A percentile compares a stretch with the other conserved stretches of the same genome.
phyloP scores from a whole-genome alignment of 2,329 filamentous ascomycete species.

The Fusarium nelsonii region DNA sequence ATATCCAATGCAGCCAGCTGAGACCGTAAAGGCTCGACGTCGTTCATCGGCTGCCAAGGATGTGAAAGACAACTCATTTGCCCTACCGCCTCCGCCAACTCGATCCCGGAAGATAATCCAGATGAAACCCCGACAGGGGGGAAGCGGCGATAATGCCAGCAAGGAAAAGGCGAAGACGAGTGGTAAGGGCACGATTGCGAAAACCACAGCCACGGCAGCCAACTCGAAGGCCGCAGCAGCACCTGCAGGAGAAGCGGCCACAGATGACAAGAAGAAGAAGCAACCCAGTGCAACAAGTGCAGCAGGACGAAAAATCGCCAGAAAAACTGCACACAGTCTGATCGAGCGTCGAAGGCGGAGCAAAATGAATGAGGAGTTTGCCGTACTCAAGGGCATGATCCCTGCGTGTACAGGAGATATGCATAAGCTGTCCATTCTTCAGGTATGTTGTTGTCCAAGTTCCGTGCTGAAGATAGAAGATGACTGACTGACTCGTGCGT shows the following conservation, averaged over 20 bases:
- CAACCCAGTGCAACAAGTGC: slow-evolving; percentile 80
- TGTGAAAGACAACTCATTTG: slow-evolving; percentile 73
- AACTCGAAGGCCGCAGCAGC: slow-evolving; percentile 42
- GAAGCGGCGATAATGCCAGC: slow-evolving; percentile 45
- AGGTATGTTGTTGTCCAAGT: slow-evolving; percentile 67
- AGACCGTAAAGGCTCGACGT: slow-evolving; percentile 66
- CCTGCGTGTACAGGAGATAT: slow-evolving; percentile 96
- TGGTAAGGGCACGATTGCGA: slow-evolving; percentile 39
- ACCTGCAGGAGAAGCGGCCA: slow-evolving; percentile 36
- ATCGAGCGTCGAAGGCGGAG: slow-evolving; percentile 91
- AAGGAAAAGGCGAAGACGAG: slow-evolving; percentile 44
- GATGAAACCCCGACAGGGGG: slow-evolving; percentile 80
- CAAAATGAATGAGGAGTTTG: slow-evolving; percentile 99
- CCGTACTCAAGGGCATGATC: slow-evolving; percentile 92
- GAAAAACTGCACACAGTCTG: slow-evolving; percentile 95
- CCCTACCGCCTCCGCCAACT: slow-evolving; percentile 91
- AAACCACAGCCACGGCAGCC: slow-evolving; percentile 29
- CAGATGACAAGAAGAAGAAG: slow-evolving; percentile 73
- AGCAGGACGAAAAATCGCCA: slow-evolving; percentile 91
- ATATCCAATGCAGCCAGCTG: slow-evolving; percentile 63
- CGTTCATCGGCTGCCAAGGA: slow-evolving; percentile 61
- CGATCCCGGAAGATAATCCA: slow-evolving; percentile 96
- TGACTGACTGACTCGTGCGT: slow-evolving; percentile 17
- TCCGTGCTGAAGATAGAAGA: neutral
- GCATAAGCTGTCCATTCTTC: slow-evolving; percentile 96